Evolutionary conservation across 495 filamentous ascomycete genomes (phyloP), one percentile per base, ranked within the genome.

Genomic region (Talaromyces adpressus): DNA sequence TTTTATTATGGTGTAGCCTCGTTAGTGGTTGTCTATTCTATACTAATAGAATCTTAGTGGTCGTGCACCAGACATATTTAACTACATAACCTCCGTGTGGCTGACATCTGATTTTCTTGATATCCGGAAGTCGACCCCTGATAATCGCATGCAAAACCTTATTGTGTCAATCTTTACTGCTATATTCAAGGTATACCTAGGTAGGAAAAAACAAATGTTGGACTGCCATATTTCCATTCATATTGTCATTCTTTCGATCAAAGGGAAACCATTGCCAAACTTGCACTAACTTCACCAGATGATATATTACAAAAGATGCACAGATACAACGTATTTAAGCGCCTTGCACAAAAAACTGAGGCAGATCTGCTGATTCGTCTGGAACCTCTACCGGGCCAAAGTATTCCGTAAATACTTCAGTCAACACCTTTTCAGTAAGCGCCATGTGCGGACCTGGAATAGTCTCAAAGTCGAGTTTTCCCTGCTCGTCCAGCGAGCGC

Each of bases 401-500:
- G 70, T 91, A 96, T 68, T 87, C 84, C 65, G 76, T 75, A 71
- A 98, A 95, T 6, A 85, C 77, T 22, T 83, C 80, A 62, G 75
- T 80, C 72, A 98, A 68, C 45, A 86, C 63, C 65, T 87, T 79
- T 1, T 94, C 89, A 18, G 73, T 76, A 67, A 99, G 69, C 62
- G 86, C 73, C 95, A 99, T 98, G 79, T 99, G 94, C 11, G 81
- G 78, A 2, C 94, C 94, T 6, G 85, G 80, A 1, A 82, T 74
- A 4, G 79, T 73, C 75, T 83, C 76, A 75, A 97, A 97, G 57
- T 87, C 83, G 65, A 99, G 75, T 22, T 84, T 88, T 2, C 86
- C 91, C 76, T 89, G 85, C 74, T 89, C 79, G 77, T 95, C 95
- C 69, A 99, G 75, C 68, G 75, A 77, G 75, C 83, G 90, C 77